phyloP scores from a whole-genome alignment of 2,329 filamentous ascomycete genomes.

The Apiospora malaysiana region DNA sequence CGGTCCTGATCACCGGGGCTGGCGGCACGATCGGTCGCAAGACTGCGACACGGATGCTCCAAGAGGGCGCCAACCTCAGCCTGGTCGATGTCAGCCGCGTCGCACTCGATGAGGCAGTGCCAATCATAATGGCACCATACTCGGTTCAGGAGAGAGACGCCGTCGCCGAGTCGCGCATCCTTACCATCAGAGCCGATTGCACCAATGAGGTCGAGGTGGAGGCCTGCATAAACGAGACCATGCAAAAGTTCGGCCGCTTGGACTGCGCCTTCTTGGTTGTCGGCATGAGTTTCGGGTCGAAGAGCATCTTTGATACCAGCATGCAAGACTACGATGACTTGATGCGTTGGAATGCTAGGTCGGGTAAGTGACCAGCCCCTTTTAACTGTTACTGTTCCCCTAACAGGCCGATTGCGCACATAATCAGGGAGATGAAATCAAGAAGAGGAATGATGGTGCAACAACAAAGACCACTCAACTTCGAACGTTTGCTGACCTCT shows the following conservation, averaged over 20 bases:
- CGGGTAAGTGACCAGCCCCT: slow-evolving; percentile 35
- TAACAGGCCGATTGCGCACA: not conserved
- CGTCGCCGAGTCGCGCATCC: slow-evolving; percentile 35
- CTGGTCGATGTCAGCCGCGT: slow-evolving; percentile 41
- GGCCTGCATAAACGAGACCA: slow-evolving; percentile 21
- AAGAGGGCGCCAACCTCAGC: slow-evolving; percentile 44
- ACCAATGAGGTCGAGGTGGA: slow-evolving; percentile 40
- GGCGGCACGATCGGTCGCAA: not conserved
- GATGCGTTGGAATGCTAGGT: slow-evolving; percentile 45
- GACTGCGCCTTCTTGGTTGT: slow-evolving; percentile 28
- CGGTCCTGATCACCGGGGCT: not conserved
- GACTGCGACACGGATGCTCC: slow-evolving; percentile 38
- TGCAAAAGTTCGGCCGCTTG: slow-evolving; percentile 27
- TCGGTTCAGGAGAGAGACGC: slow-evolving; percentile 25
- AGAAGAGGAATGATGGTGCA: not conserved
- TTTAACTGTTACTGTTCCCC: slow-evolving; percentile 24
- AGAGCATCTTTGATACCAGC: slow-evolving; percentile 42
- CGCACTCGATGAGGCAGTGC: slow-evolving; percentile 20
- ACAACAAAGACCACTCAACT: not conserved
- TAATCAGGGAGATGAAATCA: not conserved
- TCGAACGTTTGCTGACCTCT: not conserved
- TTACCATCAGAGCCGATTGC: slow-evolving; percentile 42
- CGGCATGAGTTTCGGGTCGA: slow-evolving; percentile 31
- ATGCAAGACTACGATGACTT: slow-evolving; percentile 43
- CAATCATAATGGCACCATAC: not conserved